Conservation (phyloP, 2,329 filamentous ascomycete species). For the Beauveria brongniartii region DNA sequence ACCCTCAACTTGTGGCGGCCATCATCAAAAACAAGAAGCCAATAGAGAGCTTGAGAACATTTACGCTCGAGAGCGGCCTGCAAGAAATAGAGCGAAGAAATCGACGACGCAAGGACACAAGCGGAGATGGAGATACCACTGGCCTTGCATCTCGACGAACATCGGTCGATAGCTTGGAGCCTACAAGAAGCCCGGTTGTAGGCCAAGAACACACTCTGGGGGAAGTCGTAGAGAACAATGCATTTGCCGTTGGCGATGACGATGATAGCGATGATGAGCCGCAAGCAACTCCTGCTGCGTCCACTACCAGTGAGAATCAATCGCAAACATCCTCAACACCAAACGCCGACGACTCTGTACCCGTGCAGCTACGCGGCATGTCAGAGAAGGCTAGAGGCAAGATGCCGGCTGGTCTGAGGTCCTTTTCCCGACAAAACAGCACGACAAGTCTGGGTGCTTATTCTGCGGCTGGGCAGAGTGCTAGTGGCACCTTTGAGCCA, state of each 20-base stretch:
- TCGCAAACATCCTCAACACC: conserved; percentile 61
- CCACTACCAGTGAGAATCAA: conserved; percentile 55
- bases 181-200: conserved; percentile 36
- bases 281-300: conserved; percentile 50
- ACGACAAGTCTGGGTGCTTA: conserved; percentile 69
- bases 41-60: conserved; percentile 76
- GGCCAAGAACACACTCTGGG: conserved; percentile 21
- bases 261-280: conserved; percentile 42
- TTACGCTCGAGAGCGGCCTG: conserved; percentile 86
- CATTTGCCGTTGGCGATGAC: conserved; percentile 76
- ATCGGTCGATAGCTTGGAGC: conserved; percentile 61
- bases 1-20: conserved; percentile 71
- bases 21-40: conserved; percentile 72
- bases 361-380: conserved; percentile 79
- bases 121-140: conserved; percentile 39
- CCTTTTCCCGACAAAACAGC: conserved; percentile 86
- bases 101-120: conserved; percentile 58
- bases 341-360: conserved; percentile 67
- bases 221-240: conserved; percentile 52
- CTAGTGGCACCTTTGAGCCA: conserved; percentile 62
- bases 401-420: conserved; percentile 75
- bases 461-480: conserved; percentile 48
- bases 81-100: conserved; percentile 81
- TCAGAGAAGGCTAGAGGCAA: conserved; percentile 96
- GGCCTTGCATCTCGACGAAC: conserved; percentile 45